Evolutionary conservation across 73 alveolate species (phyloP), one percentile per base, ranked within the genome.

Genomic region (Paramecium sexaurelia): DNA sequence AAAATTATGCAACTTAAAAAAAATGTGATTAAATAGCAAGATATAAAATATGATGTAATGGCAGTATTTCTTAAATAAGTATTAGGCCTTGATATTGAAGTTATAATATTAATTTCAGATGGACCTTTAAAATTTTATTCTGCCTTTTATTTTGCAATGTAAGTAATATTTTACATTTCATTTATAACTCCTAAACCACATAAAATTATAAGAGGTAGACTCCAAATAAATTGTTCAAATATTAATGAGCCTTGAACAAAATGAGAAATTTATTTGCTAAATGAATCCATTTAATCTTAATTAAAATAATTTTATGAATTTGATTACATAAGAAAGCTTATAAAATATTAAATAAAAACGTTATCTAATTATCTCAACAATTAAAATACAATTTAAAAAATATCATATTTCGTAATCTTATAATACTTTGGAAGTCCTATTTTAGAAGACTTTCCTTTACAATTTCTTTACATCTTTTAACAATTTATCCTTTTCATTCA

Each of bases 181-280:
- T 61, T 61, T 3, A 61, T 32, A 11, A 29, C 26, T 61, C 83
- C 83, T 61, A 61, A 61, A 29, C 9, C 26, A 61, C 27, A 29
- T 29, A 32, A 61, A 9, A 61, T 0, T 1, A 61, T 9, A 2
- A 29, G 20, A 22, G 83, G 83, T 13, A 61, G 9, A 11, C n/a
- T 32, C 83, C 83, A 61, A 61, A 61, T 61, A 29, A 61, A 61
- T 61, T 61, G 26, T 32, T 61, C 83, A 9, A 61, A 61, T 11
- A 61, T 61, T 26, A 61, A 32, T 61, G 20, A 26, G 20, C 83
- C 83, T 61, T 61, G 26, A 22, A 61, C 83, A 8, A 61, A 61
- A 61, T 26, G 26, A 22, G 83, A 61, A 7, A 61, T 15, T 61
- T 61, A 32, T 4, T 26, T 51, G 5, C 32, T 51, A 51, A 51